Evolutionary conservation across 2,329 filamentous ascomycete species (phyloP).

Genomic region (Boeremia exigua): DNA sequence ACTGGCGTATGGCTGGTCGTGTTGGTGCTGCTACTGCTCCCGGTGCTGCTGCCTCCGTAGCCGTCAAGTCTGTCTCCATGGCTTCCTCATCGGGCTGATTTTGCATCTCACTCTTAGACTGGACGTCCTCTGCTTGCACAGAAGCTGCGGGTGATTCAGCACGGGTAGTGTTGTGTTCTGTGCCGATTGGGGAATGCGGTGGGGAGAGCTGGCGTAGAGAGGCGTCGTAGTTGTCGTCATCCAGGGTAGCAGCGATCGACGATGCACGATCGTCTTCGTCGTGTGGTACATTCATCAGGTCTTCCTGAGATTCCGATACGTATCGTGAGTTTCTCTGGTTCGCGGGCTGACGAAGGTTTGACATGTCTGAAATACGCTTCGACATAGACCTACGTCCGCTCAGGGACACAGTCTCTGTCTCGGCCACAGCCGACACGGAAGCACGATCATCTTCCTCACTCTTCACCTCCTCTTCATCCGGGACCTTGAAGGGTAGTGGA

Average conservation of each 20-base stretch:
- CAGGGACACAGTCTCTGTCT: slow-evolving; percentile 24
- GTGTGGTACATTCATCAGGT: slow-evolving; percentile 37
- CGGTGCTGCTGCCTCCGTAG: neutral
- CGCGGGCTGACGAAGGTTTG: slow-evolving; percentile 36
- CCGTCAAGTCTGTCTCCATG: neutral
- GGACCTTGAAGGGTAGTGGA: slow-evolving; percentile 70
- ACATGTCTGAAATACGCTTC: slow-evolving; percentile 44
- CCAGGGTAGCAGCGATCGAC: slow-evolving; percentile 61
- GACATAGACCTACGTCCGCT: slow-evolving; percentile 36
- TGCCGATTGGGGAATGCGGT: slow-evolving; percentile 32
- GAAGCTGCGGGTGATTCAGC: neutral
- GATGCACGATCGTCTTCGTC: slow-evolving; percentile 53
- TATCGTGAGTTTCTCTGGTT: slow-evolving; percentile 23
- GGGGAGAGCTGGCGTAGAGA: slow-evolving; percentile 42
- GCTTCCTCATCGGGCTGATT: neutral
- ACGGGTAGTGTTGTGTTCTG: slow-evolving; percentile 14
- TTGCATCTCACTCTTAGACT: neutral
- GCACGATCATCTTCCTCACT: slow-evolving; percentile 56
- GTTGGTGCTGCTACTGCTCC: neutral
- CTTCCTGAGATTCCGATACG: slow-evolving; percentile 46
- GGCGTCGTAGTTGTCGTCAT: slow-evolving; percentile 60
- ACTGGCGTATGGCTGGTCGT: slow-evolving; percentile 18
- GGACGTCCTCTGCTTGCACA: neutral
- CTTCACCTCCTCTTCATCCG: slow-evolving; percentile 52
- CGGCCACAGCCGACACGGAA: slow-evolving; percentile 65